phyloP scores from a whole-genome alignment of 768 basidiomycete genomes.

The Suillus occidentalis region DNA sequence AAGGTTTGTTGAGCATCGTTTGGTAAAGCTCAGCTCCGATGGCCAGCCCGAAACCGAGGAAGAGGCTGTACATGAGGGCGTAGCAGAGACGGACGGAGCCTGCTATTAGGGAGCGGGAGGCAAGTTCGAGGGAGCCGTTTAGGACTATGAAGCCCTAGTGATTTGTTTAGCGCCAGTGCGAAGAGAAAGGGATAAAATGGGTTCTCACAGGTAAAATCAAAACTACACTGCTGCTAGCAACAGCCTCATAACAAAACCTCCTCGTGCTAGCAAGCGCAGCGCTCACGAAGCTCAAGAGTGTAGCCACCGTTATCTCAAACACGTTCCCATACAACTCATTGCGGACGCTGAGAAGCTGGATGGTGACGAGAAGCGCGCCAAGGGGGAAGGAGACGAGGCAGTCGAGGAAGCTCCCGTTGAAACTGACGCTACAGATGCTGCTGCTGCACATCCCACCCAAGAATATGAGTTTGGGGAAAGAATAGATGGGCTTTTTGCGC shows the following conservation, averaged over 20 bases:
- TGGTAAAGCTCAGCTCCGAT: slow-evolving; percentile 74
- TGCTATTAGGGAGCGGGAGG: slow-evolving; percentile 77
- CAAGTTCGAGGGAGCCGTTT: slow-evolving; percentile 72
- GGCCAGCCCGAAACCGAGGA: slow-evolving; percentile 78
- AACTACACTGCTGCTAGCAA: slow-evolving; percentile 75
- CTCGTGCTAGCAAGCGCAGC: slow-evolving; percentile 69
- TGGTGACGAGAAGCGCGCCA: slow-evolving; percentile 68
- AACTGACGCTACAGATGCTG: slow-evolving; percentile 71
- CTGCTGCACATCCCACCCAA: slow-evolving; percentile 79
- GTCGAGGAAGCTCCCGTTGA: slow-evolving; percentile 79
- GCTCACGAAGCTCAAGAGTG: slow-evolving; percentile 74
- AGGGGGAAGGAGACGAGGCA: slow-evolving; percentile 70
- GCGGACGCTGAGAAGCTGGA: slow-evolving; percentile 69
- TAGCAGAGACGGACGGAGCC: slow-evolving; percentile 86
- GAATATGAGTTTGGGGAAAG: slow-evolving; percentile 58
- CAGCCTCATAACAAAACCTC: slow-evolving; percentile 79
- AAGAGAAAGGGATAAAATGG: background rate
- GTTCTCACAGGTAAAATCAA: slow-evolving; percentile 70
- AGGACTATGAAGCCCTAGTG: slow-evolving; percentile 63
- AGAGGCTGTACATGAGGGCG: slow-evolving; percentile 75
- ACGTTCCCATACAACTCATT: slow-evolving; percentile 82
- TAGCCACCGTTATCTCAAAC: slow-evolving; percentile 82
- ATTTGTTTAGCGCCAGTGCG: background rate
- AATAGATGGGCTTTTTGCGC: slow-evolving; percentile 62
- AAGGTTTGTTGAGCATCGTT: slow-evolving; percentile 46